Evolutionary conservation across 2,329 filamentous ascomycete species (phyloP).

Genomic region (Sarocladium strictum): DNA sequence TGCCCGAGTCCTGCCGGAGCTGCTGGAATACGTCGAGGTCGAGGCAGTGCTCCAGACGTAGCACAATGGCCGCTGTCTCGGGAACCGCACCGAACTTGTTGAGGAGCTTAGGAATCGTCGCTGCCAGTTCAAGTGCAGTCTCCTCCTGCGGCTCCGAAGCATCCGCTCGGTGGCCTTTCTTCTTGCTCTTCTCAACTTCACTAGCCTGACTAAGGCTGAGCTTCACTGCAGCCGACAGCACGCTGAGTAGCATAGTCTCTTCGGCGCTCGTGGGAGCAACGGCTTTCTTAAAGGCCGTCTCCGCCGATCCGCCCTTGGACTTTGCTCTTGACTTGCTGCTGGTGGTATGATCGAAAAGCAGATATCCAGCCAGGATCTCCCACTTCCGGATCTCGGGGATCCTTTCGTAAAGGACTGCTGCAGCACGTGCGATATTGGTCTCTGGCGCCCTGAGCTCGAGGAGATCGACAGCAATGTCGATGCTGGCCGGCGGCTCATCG

Average conservation of each 20-base stretch:
- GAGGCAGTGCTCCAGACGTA: constrained; percentile 79
- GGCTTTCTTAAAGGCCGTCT: constrained; percentile 61
- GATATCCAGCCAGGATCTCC: constrained; percentile 83
- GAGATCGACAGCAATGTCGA: constrained; percentile 47
- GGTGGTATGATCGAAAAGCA: constrained; percentile 84
- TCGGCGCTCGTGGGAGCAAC: constrained; percentile 71
- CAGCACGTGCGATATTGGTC: constrained; percentile 78
- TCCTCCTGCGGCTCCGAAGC: constrained; percentile 69
- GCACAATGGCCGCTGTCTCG: constrained; percentile 76
- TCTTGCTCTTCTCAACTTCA: constrained; percentile 58
- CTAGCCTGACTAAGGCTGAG: constrained; percentile 60
- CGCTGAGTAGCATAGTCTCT: constrained; percentile 79
- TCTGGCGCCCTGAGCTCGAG: constrained; percentile 63
- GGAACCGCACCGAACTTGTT: constrained; percentile 92
- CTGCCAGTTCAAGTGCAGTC: constrained; percentile 69
- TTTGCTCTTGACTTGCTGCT: constrained; percentile 48
- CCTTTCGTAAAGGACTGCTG: constrained; percentile 78
- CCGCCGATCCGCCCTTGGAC: constrained; percentile 44
- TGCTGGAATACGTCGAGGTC: constrained; percentile 86
- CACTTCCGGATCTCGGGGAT: constrained; percentile 77
- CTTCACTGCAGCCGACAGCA: constrained; percentile 78
- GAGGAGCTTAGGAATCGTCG: constrained; percentile 74
- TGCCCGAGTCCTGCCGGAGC: constrained; percentile 76
- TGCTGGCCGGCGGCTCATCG: constrained; percentile 34
- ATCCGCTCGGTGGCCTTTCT: constrained; percentile 54